Evolutionary conservation across 2,329 filamentous ascomycete genomes (phyloP), one percentile per base, ranked within the genome.

Genomic region (Plectosphaerella cucumerina): DNA sequence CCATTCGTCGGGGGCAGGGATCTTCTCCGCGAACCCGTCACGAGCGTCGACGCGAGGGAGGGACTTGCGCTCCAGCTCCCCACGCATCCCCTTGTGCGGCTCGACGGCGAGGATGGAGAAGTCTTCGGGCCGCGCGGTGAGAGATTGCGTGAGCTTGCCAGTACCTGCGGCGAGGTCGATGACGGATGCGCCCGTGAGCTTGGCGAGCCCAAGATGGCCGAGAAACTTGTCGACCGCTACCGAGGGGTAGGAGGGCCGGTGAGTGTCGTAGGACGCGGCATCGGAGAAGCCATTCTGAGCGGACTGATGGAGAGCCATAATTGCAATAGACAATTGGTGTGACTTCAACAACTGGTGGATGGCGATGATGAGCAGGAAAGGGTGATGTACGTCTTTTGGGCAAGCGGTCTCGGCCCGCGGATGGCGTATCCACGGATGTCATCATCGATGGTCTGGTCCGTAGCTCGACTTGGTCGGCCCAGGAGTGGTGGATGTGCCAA

Each of bases 121-220:
- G 6, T 68, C 62, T 65, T 89, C 87, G 1, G 75, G 70, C 26
- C 85, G 71, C 14, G 65, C 69, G 6, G 81, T 79, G 33, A 90
- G 72, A 17, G 77, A 59, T 63, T 85, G 81, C 0, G 86, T 89
- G 60, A 89, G 84, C 60, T 88, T 88, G 22, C 86, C 86, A 1
- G 85, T 88, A 1, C 86, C 85, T 3, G 84, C 82, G 2, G 78
- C 86, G 17, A 89, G 70, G 62, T 89, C 86, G 21, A 88, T 64
- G 39, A 89, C 67, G 43, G 67, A 74, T 14, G 77, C 76, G 44
- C 71, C 68, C 6, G 66, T 48, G 17, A 72, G 60, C 22, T 71
- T 73, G 23, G 72, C 67, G 9, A 89, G 64, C 6, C 71, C 67
- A n/a, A 87, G 69, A 46, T 75, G 71, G 15, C 63, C 58, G 4